Conservation (phyloP, 75 land plant species). For the Chamaecyparis obtusa region DNA sequence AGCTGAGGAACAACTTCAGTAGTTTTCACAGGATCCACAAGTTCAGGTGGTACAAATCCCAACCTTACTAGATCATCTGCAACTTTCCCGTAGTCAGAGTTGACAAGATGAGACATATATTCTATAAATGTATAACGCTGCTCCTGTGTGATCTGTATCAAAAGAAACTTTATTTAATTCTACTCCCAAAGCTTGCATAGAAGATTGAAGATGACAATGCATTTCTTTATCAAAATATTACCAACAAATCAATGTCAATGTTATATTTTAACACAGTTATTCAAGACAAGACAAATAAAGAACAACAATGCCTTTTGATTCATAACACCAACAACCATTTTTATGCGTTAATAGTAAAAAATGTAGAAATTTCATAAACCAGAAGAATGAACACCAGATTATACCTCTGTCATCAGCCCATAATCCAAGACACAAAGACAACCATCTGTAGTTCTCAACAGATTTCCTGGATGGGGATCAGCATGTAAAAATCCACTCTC, state of each 20-base stretch:
- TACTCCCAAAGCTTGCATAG: neutral
- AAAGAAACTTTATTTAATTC: neutral
- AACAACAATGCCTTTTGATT: neutral
- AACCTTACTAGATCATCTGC: conserved; percentile 53
- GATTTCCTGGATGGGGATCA: conserved; percentile 62
- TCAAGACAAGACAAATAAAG: neutral
- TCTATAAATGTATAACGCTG: conserved; percentile 48
- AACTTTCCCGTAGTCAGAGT: conserved; percentile 43
- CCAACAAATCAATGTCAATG: neutral
- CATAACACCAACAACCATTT: conserved; percentile 3
- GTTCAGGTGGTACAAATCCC: conserved; percentile 52
- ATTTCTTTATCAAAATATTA: neutral
- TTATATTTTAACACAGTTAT: neutral
- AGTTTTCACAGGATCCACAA: conserved; percentile 44
- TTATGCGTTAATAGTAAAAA: neutral
- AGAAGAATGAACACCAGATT: neutral
- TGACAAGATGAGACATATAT: conserved; percentile 46
- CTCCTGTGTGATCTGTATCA: conserved; percentile 45
- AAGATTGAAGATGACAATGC: neutral
- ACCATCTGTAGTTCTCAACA: conserved; percentile 36
- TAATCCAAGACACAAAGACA: conserved; percentile 12
- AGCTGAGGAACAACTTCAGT: conserved; percentile 44
- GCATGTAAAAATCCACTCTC: conserved; percentile 63
- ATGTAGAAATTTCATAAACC: neutral
- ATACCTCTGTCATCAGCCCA: conserved; percentile 48